Conservation (phyloP, 495 filamentous ascomycete genomes). For the Aspergillus olivimuriae region DNA sequence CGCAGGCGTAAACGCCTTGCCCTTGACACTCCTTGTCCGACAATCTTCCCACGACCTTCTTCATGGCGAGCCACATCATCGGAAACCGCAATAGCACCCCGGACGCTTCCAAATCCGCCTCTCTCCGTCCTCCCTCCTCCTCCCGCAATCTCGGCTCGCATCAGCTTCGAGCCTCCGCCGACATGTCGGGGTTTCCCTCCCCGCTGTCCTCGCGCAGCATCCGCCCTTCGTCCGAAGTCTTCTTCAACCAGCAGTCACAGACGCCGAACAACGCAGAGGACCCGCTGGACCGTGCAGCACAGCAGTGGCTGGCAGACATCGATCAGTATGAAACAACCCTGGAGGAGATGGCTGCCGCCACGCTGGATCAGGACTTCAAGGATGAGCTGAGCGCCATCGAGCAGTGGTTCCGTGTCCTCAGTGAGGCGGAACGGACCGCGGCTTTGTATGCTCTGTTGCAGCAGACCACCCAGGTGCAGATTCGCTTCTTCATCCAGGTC, state of each 20-base stretch:
- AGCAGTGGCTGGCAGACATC: conserved; percentile 98
- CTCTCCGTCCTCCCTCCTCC: conserved; percentile 82
- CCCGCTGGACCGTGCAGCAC: conserved; percentile 83
- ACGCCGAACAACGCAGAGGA: conserved; percentile 69
- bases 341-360: conserved; percentile 98
- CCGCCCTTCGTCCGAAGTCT: conserved; percentile 87
- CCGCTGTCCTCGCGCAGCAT: conserved; percentile 72
- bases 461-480: conserved; percentile 98
- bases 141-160: conserved; percentile 76
- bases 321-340: conserved; percentile 96
- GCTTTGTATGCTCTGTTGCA: conserved; percentile 92
- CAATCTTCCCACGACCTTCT: conserved; percentile 31
- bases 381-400: conserved; percentile 98
- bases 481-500: conserved; percentile 98
- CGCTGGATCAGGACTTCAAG: conserved; percentile 98
- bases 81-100: conserved; percentile 98
- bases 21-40: conserved; percentile 10
- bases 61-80: conserved; percentile 56
- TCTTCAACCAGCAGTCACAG: conserved; percentile 68
- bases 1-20: neutral
- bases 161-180: conserved; percentile 88
- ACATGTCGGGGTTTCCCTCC: conserved; percentile 85
- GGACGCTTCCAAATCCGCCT: conserved; percentile 78
- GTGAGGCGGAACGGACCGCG: conserved; percentile 92
- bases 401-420: conserved; percentile 97